phyloP scores from a whole-genome alignment of 441 rosid genomes.

The Adansonia madagascariensis region DNA sequence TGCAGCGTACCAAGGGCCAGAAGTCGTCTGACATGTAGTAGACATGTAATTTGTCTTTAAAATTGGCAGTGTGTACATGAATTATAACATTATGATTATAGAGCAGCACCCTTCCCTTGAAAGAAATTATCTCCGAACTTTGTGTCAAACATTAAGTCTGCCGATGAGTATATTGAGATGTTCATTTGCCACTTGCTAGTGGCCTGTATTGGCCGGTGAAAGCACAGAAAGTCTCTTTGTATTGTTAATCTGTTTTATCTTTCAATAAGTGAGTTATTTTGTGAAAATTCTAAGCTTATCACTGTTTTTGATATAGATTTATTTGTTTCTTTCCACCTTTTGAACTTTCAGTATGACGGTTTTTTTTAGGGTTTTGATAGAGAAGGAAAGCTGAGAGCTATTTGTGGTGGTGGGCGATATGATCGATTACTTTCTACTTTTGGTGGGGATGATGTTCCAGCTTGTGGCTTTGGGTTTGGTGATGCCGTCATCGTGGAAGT shows the following conservation, averaged over 20 bases:
- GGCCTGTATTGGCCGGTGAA: neutral
- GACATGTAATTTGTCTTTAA: neutral
- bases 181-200: neutral
- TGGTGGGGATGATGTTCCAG: constrained; percentile 92
- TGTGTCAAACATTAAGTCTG: neutral
- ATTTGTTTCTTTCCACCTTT: neutral
- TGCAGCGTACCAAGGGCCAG: neutral
- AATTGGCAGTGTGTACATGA: neutral
- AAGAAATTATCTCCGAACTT: constrained; percentile 4
- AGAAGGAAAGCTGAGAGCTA: constrained; percentile 82
- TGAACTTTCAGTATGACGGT: neutral
- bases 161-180: neutral
- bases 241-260: neutral
- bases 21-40: constrained; percentile 2
- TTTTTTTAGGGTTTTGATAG: constrained; percentile 77
- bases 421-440: constrained; percentile 80
- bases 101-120: neutral
- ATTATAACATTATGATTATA: neutral
- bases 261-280: neutral
- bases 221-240: neutral
- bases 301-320: neutral
- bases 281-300: neutral
- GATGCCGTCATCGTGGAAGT: constrained; percentile 94
- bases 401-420: constrained; percentile 93
- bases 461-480: constrained; percentile 96